A percentile compares a stretch with the other conserved stretches of the same genome.
Evolutionary conservation across 1,284 basidiomycete genomes (phyloP).

Genomic region (Pterula multifida): DNA sequence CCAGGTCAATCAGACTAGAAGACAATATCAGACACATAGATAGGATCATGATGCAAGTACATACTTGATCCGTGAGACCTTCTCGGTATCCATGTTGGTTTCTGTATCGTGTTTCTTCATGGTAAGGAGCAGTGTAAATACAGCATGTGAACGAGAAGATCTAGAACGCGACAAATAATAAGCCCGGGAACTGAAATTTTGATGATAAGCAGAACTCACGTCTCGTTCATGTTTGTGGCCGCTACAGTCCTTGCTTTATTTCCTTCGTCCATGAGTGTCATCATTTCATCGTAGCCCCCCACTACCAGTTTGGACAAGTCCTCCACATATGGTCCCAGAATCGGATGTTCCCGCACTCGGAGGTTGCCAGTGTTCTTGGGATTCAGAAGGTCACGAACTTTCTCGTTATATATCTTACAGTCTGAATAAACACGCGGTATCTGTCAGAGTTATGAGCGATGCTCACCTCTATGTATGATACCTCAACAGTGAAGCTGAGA

Average conservation of each 20-base stretch:
- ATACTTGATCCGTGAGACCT: constrained; percentile 89
- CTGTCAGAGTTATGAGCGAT: constrained; percentile 1
- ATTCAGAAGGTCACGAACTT: constrained; percentile 93
- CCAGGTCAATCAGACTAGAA: constrained; percentile 78
- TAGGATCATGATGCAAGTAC: constrained; percentile 13
- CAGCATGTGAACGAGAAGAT: constrained; percentile 94
- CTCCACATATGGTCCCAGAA: constrained; percentile 91
- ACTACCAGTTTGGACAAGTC: constrained; percentile 92
- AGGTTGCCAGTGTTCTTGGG: constrained; percentile 96
- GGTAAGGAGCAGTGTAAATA: constrained; percentile 89
- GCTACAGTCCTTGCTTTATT: constrained; percentile 97
- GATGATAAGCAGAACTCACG: constrained; percentile 53
- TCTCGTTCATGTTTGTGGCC: constrained; percentile 99
- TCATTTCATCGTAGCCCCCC: constrained; percentile 87
- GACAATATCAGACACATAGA: constrained; percentile 9
- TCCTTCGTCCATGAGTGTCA: constrained; percentile 98
- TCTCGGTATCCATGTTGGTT: constrained; percentile 86
- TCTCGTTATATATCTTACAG: constrained; percentile 90
- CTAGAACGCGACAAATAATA: constrained; percentile 20
- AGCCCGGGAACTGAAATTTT: constrained; percentile 4
- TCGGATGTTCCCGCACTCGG: constrained; percentile 93
- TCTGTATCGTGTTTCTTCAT: constrained; percentile 79
- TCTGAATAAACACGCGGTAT: constrained; percentile 4
- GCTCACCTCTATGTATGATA: constrained; percentile 88
- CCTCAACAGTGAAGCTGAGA: constrained; percentile 83